Evolutionary conservation across 192 early-diverging fungal species (phyloP).

Genomic region (Backusella sp.): DNA sequence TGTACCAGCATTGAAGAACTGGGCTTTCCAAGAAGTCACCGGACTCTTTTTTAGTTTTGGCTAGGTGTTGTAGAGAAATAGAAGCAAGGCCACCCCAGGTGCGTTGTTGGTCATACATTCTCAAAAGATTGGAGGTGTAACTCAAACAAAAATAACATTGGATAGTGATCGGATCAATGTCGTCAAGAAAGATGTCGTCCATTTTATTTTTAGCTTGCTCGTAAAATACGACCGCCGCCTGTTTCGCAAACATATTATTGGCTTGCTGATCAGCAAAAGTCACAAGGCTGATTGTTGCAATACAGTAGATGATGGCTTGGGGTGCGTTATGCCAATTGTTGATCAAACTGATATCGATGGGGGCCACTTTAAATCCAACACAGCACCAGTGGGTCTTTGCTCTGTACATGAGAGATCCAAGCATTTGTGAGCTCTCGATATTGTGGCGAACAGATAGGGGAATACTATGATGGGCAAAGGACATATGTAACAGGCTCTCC

Average conservation of each 20-base stretch:
- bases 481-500: background rate
- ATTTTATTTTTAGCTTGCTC: conserved; percentile 28
- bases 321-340: conserved; percentile 21
- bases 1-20: conserved; percentile 20
- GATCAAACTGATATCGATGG: conserved; percentile 12
- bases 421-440: conserved; percentile 11
- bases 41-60: background rate
- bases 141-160: conserved; percentile 34
- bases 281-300: conserved; percentile 32
- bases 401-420: conserved; percentile 19
- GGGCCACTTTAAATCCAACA: conserved; percentile 36
- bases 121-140: conserved; percentile 33
- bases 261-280: conserved; percentile 31
- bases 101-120: conserved; percentile 35
- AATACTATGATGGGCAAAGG: background rate
- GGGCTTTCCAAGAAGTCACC: background rate
- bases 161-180: conserved; percentile 12
- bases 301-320: conserved; percentile 18
- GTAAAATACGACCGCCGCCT: conserved; percentile 30
- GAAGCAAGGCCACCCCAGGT: conserved; percentile 32
- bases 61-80: conserved; percentile 18
- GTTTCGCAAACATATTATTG: conserved; percentile 1
- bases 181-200: conserved; percentile 35
- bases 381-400: conserved; percentile 31
- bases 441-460: conserved; percentile 15